Percentiles rank a stretch among this genome's conserved stretches.
Evolutionary conservation across 108 stramenopile genomes (phyloP).

Genomic region (Cyclotella sp.): DNA sequence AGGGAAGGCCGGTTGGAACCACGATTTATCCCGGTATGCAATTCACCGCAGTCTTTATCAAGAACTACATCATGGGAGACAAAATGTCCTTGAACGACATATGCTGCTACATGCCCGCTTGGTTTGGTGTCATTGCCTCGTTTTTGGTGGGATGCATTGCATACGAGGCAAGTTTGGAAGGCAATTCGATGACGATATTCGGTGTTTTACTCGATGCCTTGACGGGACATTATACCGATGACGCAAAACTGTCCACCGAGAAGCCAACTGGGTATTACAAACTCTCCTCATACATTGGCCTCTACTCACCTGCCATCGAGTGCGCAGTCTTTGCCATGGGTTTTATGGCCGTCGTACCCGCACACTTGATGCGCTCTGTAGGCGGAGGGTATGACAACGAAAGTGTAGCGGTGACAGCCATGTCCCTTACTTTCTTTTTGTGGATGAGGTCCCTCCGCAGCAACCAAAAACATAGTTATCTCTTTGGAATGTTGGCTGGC

Average conservation of each 20-base stretch:
- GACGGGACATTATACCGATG: conserved; percentile 41
- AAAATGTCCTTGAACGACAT: conserved; percentile 85
- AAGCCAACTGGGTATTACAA: conserved; percentile 17
- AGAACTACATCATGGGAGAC: conserved; percentile 60
- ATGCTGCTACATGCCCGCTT: conserved; percentile 92
- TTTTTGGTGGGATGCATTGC: conserved; percentile 75
- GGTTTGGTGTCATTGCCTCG: conserved; percentile 88
- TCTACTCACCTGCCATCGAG: conserved; percentile 70
- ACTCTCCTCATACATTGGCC: conserved; percentile 1
- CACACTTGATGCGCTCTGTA: conserved; percentile 95
- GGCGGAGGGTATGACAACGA: conserved; percentile 99
- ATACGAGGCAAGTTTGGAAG: conserved; percentile 75
- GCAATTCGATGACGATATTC: conserved; percentile 59
- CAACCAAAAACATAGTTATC: conserved; percentile 53
- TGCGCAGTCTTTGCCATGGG: conserved; percentile 86
- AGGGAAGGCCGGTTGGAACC: conserved; percentile 95
- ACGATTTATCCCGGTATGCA: conserved; percentile 99
- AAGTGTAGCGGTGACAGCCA: conserved; percentile 93
- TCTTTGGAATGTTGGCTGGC: conserved; percentile 68
- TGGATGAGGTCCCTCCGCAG: conserved; percentile 86
- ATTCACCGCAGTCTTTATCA: conserved; percentile 93
- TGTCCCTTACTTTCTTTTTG: conserved; percentile 94
- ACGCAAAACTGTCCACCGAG: neutral
- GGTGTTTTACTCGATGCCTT: conserved; percentile 53
- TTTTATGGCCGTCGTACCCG: conserved; percentile 94